phyloP scores from a whole-genome alignment of 345 rosid species.

The Excoecaria cochinchinensis region DNA sequence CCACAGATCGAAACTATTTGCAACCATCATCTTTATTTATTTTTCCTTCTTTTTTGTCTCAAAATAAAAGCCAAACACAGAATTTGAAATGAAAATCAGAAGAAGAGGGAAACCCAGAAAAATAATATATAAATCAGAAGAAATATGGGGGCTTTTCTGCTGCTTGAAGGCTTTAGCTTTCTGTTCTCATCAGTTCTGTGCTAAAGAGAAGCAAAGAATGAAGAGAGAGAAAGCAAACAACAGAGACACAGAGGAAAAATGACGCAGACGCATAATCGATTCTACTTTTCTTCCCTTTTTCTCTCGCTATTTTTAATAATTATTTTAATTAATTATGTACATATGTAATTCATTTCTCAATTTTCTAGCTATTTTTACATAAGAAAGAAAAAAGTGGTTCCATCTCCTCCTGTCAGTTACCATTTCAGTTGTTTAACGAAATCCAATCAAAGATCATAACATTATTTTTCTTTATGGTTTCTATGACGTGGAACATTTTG shows the following conservation, averaged over 20 bases:
- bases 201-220: constrained; percentile 38
- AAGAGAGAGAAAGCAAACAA: constrained; percentile 32
- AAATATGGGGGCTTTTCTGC: background rate
- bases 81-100: constrained; percentile 6
- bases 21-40: constrained; percentile 66
- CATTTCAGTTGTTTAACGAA: too few relatives aligned
- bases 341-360: too few relatives aligned
- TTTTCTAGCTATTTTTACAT: too few relatives aligned
- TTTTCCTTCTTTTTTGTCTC: background rate
- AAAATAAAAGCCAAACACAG: background rate
- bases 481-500: too few relatives aligned
- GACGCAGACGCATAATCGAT: constrained; percentile 20
- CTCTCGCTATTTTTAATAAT: too few relatives aligned
- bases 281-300: background rate
- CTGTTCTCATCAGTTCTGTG: background rate
- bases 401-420: too few relatives aligned
- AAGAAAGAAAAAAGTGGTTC: too few relatives aligned
- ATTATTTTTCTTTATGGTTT: too few relatives aligned
- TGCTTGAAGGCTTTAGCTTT: background rate
- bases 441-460: too few relatives aligned
- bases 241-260: background rate
- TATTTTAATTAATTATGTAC: too few relatives aligned
- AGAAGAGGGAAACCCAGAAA: background rate
- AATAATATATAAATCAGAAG: background rate
- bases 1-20: constrained; percentile 81